These are phyloP conservation scores for Coniochaeta ligniaria DNA, from an alignment of 2,329 filamentous ascomycete species.

Conservation along the genomic window DNA sequence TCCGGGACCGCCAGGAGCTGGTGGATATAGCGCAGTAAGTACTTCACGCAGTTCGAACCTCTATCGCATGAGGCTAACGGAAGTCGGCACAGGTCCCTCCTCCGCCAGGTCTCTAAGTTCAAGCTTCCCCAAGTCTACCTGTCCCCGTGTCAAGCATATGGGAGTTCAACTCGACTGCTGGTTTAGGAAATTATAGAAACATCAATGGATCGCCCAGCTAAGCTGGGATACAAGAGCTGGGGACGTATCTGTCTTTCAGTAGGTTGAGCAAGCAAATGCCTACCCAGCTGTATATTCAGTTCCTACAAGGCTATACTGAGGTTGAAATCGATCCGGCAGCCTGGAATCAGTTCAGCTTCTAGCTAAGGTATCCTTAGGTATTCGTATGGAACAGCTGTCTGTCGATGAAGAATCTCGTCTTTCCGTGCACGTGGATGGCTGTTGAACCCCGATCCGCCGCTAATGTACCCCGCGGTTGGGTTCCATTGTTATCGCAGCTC, in stretches of 20 bases:
- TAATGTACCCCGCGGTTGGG: background rate
- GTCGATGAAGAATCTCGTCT: too few relatives aligned
- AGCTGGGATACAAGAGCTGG: background rate
- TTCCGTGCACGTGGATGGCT: background rate
- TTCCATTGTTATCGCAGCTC: background rate
- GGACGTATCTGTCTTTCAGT: background rate
- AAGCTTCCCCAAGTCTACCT: background rate
- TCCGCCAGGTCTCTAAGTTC: conserved; percentile 41
- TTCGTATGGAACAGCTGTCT: too few relatives aligned
- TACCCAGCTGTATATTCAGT: too few relatives aligned
- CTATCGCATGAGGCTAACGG: background rate
- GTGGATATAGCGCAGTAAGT: conserved; percentile 58
- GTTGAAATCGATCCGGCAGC: too few relatives aligned
- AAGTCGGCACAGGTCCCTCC: conserved; percentile 39
- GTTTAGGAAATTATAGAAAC: background rate
- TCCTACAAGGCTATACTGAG: too few relatives aligned
- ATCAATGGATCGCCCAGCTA: background rate
- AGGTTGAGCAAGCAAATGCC: too few relatives aligned
- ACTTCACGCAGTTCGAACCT: background rate
- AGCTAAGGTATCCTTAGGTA: background rate
- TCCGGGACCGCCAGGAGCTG: conserved; percentile 41
- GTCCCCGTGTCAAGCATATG: background rate
- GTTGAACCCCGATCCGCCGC: too few relatives aligned
- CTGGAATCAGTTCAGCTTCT: background rate
- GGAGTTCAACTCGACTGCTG: background rate